Conservation (phyloP, 306 rosid genomes). For the Canavalia gladiata region DNA sequence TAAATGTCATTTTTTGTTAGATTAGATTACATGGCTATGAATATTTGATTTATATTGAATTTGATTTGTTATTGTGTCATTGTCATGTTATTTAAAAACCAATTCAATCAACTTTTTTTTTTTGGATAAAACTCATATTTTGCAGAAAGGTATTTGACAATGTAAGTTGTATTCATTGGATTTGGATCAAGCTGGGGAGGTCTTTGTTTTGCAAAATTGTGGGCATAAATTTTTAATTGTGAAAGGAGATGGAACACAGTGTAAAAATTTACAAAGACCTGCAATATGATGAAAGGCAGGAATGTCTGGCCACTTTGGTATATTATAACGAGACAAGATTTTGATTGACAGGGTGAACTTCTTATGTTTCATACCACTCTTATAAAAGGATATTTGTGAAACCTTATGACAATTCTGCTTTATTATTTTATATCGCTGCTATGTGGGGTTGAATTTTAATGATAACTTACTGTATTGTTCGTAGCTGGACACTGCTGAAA, state of each 20-base stretch:
- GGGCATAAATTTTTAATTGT: background rate
- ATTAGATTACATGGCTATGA: conserved; percentile 7
- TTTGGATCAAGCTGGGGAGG: background rate
- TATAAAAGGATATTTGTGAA: background rate
- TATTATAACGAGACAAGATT: background rate
- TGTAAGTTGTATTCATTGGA: conserved; percentile 9
- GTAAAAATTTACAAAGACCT: background rate
- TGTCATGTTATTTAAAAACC: background rate
- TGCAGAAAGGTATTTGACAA: conserved; percentile 2
- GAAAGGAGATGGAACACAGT: background rate
- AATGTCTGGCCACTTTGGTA: background rate
- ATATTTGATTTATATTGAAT: conserved; percentile 20
- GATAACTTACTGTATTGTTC: background rate
- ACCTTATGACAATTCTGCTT: background rate
- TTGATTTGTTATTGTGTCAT: conserved; percentile 2
- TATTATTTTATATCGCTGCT: background rate
- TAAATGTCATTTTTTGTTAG: background rate
- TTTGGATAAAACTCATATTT: background rate
- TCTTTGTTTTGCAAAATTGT: background rate
- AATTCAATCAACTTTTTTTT: background rate
- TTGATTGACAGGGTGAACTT: conserved; percentile 1
- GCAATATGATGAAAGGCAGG: background rate
- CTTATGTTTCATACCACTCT: conserved; percentile 4
- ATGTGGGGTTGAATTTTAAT: conserved; percentile 1
- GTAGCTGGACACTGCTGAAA: background rate